These are phyloP conservation scores for Morella rubra DNA, from an alignment of 306 rosid genomes.

Conservation along the genomic window DNA sequence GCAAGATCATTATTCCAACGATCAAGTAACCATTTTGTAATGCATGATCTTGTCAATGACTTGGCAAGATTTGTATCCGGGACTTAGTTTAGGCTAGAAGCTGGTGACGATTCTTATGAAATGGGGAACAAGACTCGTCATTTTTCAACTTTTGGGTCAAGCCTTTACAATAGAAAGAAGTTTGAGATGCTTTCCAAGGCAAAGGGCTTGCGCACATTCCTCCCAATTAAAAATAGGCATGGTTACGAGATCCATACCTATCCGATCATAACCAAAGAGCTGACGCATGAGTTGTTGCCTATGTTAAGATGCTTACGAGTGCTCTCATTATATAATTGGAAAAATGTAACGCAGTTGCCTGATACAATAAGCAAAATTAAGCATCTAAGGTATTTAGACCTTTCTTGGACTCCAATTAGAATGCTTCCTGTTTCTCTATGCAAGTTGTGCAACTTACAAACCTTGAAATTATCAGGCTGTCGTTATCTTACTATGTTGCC, in stretches of 20 bases:
- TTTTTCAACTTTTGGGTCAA: not conserved
- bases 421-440: slow-evolving; percentile 17
- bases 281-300: not conserved
- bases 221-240: too few relatives aligned
- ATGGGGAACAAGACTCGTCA: slow-evolving; percentile 11
- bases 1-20: slow-evolving; percentile 19
- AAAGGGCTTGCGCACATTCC: not conserved
- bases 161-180: not conserved
- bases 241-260: not conserved
- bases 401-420: not conserved
- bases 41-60: slow-evolving; percentile 16
- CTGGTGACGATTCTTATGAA: not conserved
- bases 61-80: not conserved
- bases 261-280: not conserved
- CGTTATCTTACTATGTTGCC: not conserved
- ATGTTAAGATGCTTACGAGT: slow-evolving; percentile 12
- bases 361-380: slow-evolving; percentile 8
- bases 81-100: not conserved
- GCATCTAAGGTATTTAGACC: slow-evolving; percentile 21
- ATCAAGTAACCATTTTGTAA: not conserved
- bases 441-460: slow-evolving; percentile 17
- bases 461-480: not conserved
- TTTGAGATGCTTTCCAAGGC: not conserved
- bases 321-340: not conserved
- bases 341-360: not conserved